Evolutionary conservation across 192 early-diverging fungal species (phyloP).

Genomic region (Obelidium mucronatum): DNA sequence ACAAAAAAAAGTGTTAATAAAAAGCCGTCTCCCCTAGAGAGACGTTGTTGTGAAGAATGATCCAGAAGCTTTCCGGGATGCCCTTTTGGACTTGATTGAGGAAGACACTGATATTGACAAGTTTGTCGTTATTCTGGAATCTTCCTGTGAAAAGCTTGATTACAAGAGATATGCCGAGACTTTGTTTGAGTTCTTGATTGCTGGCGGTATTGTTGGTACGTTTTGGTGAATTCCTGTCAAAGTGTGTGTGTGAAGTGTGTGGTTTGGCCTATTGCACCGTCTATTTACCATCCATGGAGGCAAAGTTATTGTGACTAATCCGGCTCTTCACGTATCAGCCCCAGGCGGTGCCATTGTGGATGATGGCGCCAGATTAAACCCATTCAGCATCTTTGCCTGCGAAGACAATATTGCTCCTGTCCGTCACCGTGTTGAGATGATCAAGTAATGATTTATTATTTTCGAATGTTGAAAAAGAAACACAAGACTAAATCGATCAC

Average conservation of each 20-base stretch:
- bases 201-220: slow-evolving; percentile 88
- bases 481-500: background rate
- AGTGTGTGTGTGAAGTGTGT: background rate
- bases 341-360: slow-evolving; percentile 78
- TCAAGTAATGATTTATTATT: slow-evolving; percentile 52
- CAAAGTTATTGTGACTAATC: background rate
- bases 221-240: background rate
- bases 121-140: slow-evolving; percentile 79
- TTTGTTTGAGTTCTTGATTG: slow-evolving; percentile 92
- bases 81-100: slow-evolving; percentile 58
- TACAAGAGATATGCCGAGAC: slow-evolving; percentile 95
- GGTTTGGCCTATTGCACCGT: too few species aligned
- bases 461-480: too few species aligned
- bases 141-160: slow-evolving; percentile 85
- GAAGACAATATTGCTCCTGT: slow-evolving; percentile 74
- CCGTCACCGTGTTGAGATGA: slow-evolving; percentile 81
- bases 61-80: slow-evolving; percentile 65
- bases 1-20: background rate
- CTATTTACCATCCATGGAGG: too few species aligned
- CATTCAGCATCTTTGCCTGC: slow-evolving; percentile 81
- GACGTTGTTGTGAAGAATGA: slow-evolving; percentile 74
- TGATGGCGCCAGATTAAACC: slow-evolving; percentile 78
- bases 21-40: slow-evolving; percentile 51
- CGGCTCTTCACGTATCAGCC: slow-evolving; percentile 47
- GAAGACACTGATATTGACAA: slow-evolving; percentile 72